Evolutionary conservation across 768 basidiomycete genomes (phyloP).

Genomic region (Boletales sp.): DNA sequence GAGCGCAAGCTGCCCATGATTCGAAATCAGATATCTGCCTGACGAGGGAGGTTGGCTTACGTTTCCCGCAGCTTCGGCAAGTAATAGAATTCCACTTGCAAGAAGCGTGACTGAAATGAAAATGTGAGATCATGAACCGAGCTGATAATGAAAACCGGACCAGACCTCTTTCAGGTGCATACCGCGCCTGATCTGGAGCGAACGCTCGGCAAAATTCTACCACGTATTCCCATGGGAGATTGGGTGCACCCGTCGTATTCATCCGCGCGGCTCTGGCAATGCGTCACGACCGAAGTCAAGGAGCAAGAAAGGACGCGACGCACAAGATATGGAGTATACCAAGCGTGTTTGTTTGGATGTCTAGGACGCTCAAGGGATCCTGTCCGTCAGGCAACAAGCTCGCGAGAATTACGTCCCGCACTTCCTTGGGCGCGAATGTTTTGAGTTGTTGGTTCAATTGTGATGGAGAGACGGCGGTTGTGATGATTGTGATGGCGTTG

Average conservation of each 20-base stretch:
- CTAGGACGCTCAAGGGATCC: constrained; percentile 63
- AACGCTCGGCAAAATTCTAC: constrained; percentile 61
- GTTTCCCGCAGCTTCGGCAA: constrained; percentile 46
- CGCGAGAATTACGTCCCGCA: constrained; percentile 53
- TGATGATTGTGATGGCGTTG: constrained; percentile 45
- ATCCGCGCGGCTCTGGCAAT: constrained; percentile 56
- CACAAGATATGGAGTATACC: constrained; percentile 73
- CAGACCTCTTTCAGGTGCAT: constrained; percentile 67
- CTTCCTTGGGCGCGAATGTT: constrained; percentile 50
- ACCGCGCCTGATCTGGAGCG: constrained; percentile 56
- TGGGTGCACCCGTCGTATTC: constrained; percentile 33
- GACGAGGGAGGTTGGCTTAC: constrained; percentile 37
- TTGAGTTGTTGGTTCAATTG: constrained; percentile 45
- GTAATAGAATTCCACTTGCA: constrained; percentile 57
- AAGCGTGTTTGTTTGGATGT: constrained; percentile 54
- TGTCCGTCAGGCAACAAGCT: constrained; percentile 53
- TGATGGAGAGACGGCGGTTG: constrained; percentile 34
- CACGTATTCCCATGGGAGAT: constrained; percentile 43
- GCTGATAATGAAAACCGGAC: background rate
- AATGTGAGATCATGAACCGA: constrained; percentile 1
- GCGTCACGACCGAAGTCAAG: background rate
- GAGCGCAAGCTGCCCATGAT: constrained; percentile 31
- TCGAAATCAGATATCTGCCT: constrained; percentile 16
- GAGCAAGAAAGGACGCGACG: constrained; percentile 24
- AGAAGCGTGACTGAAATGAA: constrained; percentile 53